Percentiles rank a stretch among this genome's conserved stretches.
Conservation (phyloP, 176 grass and related monocot genomes). For the Eremochloa ophiuroides region DNA sequence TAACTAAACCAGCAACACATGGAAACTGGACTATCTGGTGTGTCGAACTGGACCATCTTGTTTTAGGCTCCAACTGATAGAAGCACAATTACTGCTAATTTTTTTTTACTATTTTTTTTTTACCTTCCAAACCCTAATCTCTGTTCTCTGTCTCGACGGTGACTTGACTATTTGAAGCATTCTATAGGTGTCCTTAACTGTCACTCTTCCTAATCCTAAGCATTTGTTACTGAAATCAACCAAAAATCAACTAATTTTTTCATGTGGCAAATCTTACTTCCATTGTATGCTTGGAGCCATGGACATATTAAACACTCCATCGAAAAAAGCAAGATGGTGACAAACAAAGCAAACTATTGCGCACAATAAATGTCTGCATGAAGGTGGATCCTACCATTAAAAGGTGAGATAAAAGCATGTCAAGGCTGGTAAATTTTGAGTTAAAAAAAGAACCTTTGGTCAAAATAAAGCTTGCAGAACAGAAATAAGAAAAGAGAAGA, state of each 20-base stretch:
- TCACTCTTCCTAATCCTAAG: background rate
- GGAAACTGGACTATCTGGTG: background rate
- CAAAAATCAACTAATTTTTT: background rate
- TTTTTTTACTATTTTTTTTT: background rate
- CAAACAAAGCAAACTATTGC: background rate
- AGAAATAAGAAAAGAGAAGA: background rate
- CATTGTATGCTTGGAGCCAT: background rate
- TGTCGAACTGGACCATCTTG: background rate
- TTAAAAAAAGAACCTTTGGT: background rate
- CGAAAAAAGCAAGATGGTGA: background rate
- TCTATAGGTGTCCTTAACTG: background rate
- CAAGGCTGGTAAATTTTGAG: background rate
- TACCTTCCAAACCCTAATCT: background rate
- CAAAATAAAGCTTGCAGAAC: background rate
- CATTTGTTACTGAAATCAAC: background rate
- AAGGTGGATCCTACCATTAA: background rate
- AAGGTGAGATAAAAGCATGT: slow-evolving; percentile 4
- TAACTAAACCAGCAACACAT: background rate
- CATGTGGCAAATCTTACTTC: background rate
- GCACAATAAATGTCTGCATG: background rate
- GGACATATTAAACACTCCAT: background rate
- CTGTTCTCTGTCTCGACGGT: background rate
- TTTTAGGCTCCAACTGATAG: background rate
- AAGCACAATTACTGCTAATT: too few species aligned
- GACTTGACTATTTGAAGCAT: background rate